These are phyloP conservation scores for Willaertia magna DNA, from an alignment of 208 protist genomes.

Conservation along the genomic window DNA sequence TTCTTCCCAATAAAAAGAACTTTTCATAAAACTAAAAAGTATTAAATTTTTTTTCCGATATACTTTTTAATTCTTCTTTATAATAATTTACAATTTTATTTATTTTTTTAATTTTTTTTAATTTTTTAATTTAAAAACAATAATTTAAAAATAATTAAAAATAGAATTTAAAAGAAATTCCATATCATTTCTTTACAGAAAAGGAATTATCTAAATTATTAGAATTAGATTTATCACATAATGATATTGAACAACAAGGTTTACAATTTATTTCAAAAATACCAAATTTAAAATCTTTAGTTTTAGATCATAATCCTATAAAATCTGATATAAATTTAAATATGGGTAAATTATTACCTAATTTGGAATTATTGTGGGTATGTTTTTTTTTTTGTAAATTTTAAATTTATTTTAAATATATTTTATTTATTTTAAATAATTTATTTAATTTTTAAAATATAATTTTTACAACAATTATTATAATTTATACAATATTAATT, in stretches of 20 bases:
- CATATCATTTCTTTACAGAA: neutral
- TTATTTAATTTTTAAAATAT: no score
- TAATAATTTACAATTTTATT: neutral
- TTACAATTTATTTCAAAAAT: neutral
- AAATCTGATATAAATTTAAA: neutral
- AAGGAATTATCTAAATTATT: neutral
- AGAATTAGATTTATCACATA: neutral
- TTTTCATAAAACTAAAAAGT: neutral
- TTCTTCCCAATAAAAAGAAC: no score
- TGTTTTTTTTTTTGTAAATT: no score
- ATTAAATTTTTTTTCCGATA: neutral
- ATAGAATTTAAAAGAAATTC: neutral
- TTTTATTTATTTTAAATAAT: no score
- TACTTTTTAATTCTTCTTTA: neutral
- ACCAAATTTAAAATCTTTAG: neutral
- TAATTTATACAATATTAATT: no score
- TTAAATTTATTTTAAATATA: no score
- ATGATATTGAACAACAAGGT: neutral
- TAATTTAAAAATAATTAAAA: neutral
- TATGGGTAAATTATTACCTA: neutral
- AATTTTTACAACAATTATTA: no score
- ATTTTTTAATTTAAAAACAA: neutral
- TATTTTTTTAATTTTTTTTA: neutral
- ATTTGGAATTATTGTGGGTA: neutral
- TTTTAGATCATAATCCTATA: neutral